Conservation (phyloP, 2,329 filamentous ascomycete species). For the Pseudohalonectria lignicola region DNA sequence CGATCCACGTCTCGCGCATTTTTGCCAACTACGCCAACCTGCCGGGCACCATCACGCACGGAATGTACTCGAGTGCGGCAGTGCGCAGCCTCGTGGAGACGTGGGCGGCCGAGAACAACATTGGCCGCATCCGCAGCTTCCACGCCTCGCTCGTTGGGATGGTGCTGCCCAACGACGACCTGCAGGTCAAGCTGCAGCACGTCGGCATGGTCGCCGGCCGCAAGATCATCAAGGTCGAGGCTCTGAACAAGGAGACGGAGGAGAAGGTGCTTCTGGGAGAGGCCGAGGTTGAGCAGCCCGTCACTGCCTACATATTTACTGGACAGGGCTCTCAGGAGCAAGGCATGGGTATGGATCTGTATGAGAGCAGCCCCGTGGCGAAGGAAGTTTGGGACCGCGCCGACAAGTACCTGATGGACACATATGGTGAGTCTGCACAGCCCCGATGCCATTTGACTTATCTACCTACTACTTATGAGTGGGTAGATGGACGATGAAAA, state of each 20-base stretch:
- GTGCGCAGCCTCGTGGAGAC: conserved; percentile 95
- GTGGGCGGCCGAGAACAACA: conserved; percentile 98
- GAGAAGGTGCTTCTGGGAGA: conserved; percentile 94
- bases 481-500: too few species aligned
- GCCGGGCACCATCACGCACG: conserved; percentile 94
- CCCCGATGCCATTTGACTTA: too few species aligned
- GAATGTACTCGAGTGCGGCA: conserved; percentile 97
- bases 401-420: conserved; percentile 96
- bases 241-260: conserved; percentile 87
- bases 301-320: conserved; percentile 95
- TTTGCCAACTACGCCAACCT: conserved; percentile 94
- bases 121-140: conserved; percentile 94
- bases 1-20: conserved; percentile 94
- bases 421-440: conserved; percentile 78
- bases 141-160: conserved; percentile 95
- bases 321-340: conserved; percentile 98
- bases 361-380: conserved; percentile 84
- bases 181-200: conserved; percentile 91
- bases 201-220: conserved; percentile 95
- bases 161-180: conserved; percentile 93
- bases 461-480: not conserved
- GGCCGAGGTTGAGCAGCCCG: conserved; percentile 94
- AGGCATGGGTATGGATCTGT: conserved; percentile 99
- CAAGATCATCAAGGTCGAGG: conserved; percentile 99
- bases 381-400: conserved; percentile 97